These are phyloP conservation scores for Cyanodermella asteris DNA, from an alignment of 2,329 filamentous ascomycete genomes.

Conservation along the genomic window DNA sequence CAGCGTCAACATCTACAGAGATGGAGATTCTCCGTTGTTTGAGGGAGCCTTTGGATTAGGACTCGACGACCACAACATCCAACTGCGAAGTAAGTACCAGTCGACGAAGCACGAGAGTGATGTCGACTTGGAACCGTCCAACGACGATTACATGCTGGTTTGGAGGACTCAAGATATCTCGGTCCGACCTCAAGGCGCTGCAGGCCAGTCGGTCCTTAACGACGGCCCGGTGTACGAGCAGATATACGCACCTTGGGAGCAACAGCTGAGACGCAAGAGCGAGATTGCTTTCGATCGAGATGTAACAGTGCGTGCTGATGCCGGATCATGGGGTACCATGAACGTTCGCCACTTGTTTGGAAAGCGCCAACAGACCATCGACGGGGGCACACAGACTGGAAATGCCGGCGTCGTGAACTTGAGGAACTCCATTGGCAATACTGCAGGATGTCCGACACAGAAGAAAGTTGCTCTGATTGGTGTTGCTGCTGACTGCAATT, in stretches of 20 bases:
- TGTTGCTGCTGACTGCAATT: conserved; percentile 81
- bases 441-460: conserved; percentile 68
- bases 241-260: too few relatives aligned
- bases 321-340: conserved; percentile 35
- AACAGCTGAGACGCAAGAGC: too few relatives aligned
- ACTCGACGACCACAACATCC: conserved; percentile 69
- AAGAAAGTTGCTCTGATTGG: conserved; percentile 80
- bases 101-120: conserved; percentile 51
- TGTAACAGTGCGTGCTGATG: conserved; percentile 26
- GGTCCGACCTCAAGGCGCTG: conserved; percentile 16
- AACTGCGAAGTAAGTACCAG: conserved; percentile 52
- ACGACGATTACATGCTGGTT: conserved; percentile 64
- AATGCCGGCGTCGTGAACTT: conserved; percentile 67
- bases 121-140: conserved; percentile 34
- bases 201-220: too few relatives aligned
- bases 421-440: conserved; percentile 54
- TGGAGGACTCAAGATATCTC: conserved; percentile 85
- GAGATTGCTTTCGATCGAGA: conserved; percentile 63
- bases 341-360: conserved; percentile 47
- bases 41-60: conserved; percentile 71
- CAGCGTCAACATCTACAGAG: conserved; percentile 51
- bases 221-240: conserved; percentile 25
- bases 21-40: conserved; percentile 62
- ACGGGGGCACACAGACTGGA: conserved; percentile 35
- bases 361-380: conserved; percentile 45